Percentiles rank a stretch among this genome's conserved stretches.
These are phyloP conservation scores for Epichloe scottii DNA, from an alignment of 2,329 filamentous ascomycete species.

Conservation along the genomic window DNA sequence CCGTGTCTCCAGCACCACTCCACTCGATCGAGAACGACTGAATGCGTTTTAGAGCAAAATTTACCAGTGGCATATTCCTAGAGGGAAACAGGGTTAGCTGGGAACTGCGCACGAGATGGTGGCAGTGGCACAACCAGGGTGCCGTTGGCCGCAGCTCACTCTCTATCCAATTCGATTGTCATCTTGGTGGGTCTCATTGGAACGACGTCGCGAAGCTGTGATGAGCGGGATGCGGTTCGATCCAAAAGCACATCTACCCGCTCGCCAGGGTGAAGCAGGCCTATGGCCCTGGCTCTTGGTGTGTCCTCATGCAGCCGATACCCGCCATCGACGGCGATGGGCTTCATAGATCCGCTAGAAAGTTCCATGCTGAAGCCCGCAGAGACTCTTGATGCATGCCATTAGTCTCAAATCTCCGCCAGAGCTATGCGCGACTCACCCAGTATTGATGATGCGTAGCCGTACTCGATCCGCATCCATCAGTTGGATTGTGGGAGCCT, in stretches of 20 bases:
- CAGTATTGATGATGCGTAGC: constrained; percentile 10
- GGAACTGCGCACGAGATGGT: background rate
- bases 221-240: background rate
- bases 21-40: constrained; percentile 10
- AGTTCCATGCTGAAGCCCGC: constrained; percentile 4
- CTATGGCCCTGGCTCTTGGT: constrained; percentile 7
- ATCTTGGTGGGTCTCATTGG: background rate
- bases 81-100: background rate
- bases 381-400: background rate
- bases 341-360: constrained; percentile 5
- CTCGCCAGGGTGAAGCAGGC: constrained; percentile 12
- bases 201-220: too few species aligned
- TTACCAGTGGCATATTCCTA: constrained; percentile 12
- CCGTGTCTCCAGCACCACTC: background rate
- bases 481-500: constrained; percentile 5
- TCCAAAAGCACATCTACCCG: constrained; percentile 10
- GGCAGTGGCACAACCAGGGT: background rate
- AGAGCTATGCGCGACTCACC: constrained; percentile 1
- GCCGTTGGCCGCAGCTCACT: constrained; percentile 4
- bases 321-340: constrained; percentile 12
- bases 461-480: constrained; percentile 6
- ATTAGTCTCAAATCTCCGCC: background rate
- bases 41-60: constrained; percentile 10
- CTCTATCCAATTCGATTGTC: constrained; percentile 7
- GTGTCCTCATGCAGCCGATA: constrained; percentile 5